Evolutionary conservation across 768 basidiomycete genomes (phyloP).

Genomic region (Suillus hirtellus): DNA sequence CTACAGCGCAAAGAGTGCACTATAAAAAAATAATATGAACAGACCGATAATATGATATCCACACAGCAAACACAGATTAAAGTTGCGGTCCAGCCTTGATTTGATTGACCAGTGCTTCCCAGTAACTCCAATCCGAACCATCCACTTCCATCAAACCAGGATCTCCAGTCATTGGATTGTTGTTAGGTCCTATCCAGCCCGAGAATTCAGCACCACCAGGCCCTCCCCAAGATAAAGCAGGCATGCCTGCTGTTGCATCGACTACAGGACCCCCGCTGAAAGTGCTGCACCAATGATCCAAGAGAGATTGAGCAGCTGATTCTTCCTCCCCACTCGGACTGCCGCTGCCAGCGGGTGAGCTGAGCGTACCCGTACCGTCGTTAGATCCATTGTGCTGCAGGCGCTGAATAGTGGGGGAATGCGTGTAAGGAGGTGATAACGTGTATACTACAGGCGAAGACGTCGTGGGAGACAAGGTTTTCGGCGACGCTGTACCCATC

Average conservation of each 20-base stretch:
- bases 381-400: conserved; percentile 48
- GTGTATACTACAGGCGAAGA: conserved; percentile 22
- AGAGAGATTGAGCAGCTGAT: conserved; percentile 69
- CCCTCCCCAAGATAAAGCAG: conserved; percentile 59
- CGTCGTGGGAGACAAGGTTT: conserved; percentile 21
- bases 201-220: conserved; percentile 56
- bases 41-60: conserved; percentile 2
- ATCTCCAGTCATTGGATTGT: conserved; percentile 38
- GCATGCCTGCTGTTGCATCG: conserved; percentile 49
- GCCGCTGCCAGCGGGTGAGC: conserved; percentile 64
- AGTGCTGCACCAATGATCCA: conserved; percentile 87
- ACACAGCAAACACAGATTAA: conserved; percentile 14
- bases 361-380: conserved; percentile 47
- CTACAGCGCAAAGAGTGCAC: conserved; percentile 9
- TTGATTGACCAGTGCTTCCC: conserved; percentile 74
- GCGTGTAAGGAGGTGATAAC: conserved; percentile 28
- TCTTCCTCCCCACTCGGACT: conserved; percentile 76
- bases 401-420: conserved; percentile 59
- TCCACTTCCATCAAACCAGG: conserved; percentile 51
- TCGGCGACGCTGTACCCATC: conserved; percentile 19
- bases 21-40: conserved; percentile 12
- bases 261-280: conserved; percentile 60
- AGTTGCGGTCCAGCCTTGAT: conserved; percentile 40
- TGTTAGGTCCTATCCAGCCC: conserved; percentile 55
- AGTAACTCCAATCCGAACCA: conserved; percentile 75